Evolutionary conservation across 1,139 yeast species (phyloP).

Genomic region (Petasospora rhodanensis): DNA sequence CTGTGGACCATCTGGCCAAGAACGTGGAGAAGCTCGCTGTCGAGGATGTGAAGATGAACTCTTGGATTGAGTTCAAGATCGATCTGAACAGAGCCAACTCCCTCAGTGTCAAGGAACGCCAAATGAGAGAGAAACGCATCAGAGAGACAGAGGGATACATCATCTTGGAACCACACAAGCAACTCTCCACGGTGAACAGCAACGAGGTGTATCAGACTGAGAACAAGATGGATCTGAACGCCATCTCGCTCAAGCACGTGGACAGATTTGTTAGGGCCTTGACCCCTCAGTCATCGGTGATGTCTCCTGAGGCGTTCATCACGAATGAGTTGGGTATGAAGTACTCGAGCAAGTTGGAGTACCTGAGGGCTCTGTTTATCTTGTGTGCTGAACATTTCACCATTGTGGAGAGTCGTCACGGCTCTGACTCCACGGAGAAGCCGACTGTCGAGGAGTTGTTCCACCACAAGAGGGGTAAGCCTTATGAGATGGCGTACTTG

Average conservation of each 20-base stretch:
- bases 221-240: slow-evolving; percentile 28
- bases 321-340: slow-evolving; percentile 39
- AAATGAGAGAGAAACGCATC: slow-evolving; percentile 61
- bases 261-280: slow-evolving; percentile 27
- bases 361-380: slow-evolving; percentile 57
- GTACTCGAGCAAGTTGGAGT: slow-evolving; percentile 44
- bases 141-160: slow-evolving; percentile 51
- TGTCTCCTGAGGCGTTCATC: slow-evolving; percentile 45
- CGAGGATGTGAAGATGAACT: slow-evolving; percentile 21
- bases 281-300: slow-evolving; percentile 23
- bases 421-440: slow-evolving; percentile 26
- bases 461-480: slow-evolving; percentile 47
- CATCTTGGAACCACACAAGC: slow-evolving; percentile 27
- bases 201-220: slow-evolving; percentile 35
- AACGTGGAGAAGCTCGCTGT: slow-evolving; percentile 9
- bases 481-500: slow-evolving; percentile 72
- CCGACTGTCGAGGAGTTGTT: slow-evolving; percentile 28
- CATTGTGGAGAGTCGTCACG: slow-evolving; percentile 27
- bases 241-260: slow-evolving; percentile 29
- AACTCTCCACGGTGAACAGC: slow-evolving; percentile 32
- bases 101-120: slow-evolving; percentile 64
- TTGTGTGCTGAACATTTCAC: slow-evolving; percentile 51
- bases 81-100: slow-evolving; percentile 78
- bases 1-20: slow-evolving; percentile 13
- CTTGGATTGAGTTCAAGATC: slow-evolving; percentile 47